phyloP scores from a whole-genome alignment of 306 rosid species.

The Nissolia schottii region DNA sequence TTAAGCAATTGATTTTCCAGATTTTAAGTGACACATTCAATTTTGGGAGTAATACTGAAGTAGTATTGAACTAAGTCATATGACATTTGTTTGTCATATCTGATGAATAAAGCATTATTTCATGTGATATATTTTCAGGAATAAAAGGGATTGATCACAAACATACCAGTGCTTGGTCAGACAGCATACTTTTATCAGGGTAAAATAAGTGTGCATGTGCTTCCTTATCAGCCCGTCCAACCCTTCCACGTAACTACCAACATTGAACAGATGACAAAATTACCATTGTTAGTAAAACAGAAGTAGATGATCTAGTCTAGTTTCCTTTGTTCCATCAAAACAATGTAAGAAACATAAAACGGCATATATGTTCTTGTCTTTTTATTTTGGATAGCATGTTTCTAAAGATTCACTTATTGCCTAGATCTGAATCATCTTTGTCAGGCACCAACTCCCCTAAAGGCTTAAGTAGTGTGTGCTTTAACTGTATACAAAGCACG shows the following conservation, averaged over 20 bases:
- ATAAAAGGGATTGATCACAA: conserved; percentile 24
- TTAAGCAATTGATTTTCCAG: conserved; percentile 9
- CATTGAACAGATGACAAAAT: conserved; percentile 15
- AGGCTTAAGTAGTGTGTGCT: background rate
- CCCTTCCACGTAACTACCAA: conserved; percentile 91
- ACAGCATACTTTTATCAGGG: conserved; percentile 67
- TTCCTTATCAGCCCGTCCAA: conserved; percentile 96
- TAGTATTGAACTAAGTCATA: background rate
- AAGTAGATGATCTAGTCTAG: background rate
- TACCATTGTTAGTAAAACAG: conserved; percentile 11
- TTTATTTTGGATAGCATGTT: background rate
- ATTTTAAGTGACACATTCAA: conserved; percentile 6
- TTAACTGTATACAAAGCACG: background rate
- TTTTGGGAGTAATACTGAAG: background rate
- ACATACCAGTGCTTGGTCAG: conserved; percentile 79
- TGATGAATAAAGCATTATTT: conserved; percentile 2
- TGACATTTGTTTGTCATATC: background rate
- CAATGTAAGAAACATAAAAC: background rate
- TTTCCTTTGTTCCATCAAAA: background rate
- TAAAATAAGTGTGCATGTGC: conserved; percentile 90
- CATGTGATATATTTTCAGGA: conserved; percentile 2
- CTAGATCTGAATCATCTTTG: background rate
- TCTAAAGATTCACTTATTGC: background rate
- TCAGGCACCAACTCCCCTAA: background rate
- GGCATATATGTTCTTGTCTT: background rate